Evolutionary conservation across 1,284 basidiomycete species (phyloP).

Genomic region (Ganoderma meredithae): DNA sequence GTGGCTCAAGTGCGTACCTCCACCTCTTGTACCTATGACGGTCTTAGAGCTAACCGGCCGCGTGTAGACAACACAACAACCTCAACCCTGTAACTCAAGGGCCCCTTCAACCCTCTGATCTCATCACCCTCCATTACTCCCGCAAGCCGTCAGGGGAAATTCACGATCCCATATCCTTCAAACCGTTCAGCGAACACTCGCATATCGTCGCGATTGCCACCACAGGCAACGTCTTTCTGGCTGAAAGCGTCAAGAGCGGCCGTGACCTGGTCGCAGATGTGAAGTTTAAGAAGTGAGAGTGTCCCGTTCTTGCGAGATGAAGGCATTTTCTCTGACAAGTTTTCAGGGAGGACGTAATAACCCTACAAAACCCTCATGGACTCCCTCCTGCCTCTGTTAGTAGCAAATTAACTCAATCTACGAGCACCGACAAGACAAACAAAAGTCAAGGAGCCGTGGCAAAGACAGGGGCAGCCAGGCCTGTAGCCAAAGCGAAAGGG

Average conservation of each 20-base stretch:
- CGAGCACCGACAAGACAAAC: slow-evolving; percentile 41
- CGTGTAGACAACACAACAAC: slow-evolving; percentile 73
- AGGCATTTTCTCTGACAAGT: slow-evolving; percentile 13
- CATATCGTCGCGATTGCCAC: slow-evolving; percentile 90
- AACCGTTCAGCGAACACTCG: slow-evolving; percentile 90
- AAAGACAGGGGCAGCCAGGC: slow-evolving; percentile 42
- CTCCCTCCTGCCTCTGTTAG: slow-evolving; percentile 62
- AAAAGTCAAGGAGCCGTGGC: slow-evolving; percentile 42
- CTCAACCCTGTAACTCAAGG: slow-evolving; percentile 90
- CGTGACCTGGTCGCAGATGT: slow-evolving; percentile 88
- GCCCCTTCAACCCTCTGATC: slow-evolving; percentile 77
- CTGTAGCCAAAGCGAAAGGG: slow-evolving; percentile 60
- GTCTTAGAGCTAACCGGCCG: slow-evolving; percentile 21
- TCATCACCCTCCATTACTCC: slow-evolving; percentile 91
- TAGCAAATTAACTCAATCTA: slow-evolving; percentile 40
- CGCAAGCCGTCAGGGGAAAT: slow-evolving; percentile 82
- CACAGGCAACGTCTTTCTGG: slow-evolving; percentile 92
- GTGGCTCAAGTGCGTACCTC: slow-evolving; percentile 83
- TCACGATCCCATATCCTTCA: slow-evolving; percentile 93
- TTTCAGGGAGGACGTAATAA: slow-evolving; percentile 86
- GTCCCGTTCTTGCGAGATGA: background rate
- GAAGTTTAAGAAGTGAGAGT: slow-evolving; percentile 81
- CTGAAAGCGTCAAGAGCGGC: slow-evolving; percentile 90
- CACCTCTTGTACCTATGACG: background rate
- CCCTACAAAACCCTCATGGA: slow-evolving; percentile 88